Percentiles rank a stretch among this genome's conserved stretches.
Conservation (phyloP, 257 asterid species). For the Primulina huaijiensis region DNA sequence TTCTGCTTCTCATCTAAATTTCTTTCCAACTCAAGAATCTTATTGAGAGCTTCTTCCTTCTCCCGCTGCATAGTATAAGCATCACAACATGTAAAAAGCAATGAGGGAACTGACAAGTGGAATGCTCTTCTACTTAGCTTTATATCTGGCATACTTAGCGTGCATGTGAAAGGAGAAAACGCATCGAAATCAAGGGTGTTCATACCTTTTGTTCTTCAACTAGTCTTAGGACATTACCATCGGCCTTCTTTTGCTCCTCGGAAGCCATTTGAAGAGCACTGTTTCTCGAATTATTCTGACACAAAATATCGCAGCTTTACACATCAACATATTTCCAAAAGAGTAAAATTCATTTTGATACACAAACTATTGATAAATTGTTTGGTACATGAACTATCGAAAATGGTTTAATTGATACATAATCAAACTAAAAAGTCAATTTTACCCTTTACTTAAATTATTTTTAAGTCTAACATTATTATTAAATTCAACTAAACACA, state of each 20-base stretch:
- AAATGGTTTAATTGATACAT: too few relatives aligned
- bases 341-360: too few relatives aligned
- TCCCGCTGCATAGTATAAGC: conserved; percentile 48
- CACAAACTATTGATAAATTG: too few relatives aligned
- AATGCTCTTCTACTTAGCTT: not conserved
- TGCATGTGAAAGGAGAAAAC: conserved; percentile 15
- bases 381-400: too few relatives aligned
- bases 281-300: conserved; percentile 69
- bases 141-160: not conserved
- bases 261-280: conserved; percentile 74
- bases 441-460: too few relatives aligned
- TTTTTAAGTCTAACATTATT: too few relatives aligned
- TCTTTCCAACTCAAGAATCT: conserved; percentile 52
- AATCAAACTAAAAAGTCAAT: too few relatives aligned
- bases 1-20: conserved; percentile 54
- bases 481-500: too few relatives aligned
- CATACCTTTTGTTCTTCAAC: conserved; percentile 83
- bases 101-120: not conserved
- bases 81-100: not conserved
- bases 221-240: conserved; percentile 41
- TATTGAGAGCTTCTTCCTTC: conserved; percentile 52
- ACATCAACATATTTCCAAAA: conserved; percentile 7
- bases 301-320: conserved; percentile 18
- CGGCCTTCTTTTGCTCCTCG: conserved; percentile 72
- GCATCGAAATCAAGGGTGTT: not conserved